Evolutionary conservation across 2,329 filamentous ascomycete genomes (phyloP).

Genomic region (Fusarium sp.): DNA sequence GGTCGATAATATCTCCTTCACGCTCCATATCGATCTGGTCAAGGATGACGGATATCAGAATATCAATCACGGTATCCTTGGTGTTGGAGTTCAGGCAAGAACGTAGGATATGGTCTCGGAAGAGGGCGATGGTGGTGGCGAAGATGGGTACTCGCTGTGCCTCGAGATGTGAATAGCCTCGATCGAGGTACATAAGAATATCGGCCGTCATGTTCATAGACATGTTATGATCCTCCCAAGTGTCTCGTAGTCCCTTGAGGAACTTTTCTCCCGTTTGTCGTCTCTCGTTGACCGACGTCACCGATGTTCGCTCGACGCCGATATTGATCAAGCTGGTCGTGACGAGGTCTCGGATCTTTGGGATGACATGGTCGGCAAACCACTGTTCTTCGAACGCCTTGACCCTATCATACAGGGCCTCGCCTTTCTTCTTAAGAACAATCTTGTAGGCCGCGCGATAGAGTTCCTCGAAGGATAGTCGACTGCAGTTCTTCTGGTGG

Average conservation of each 20-base stretch:
- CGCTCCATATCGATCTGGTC: conserved; percentile 94
- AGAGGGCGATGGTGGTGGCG: conserved; percentile 82
- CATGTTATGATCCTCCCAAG: conserved; percentile 88
- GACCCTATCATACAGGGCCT: conserved; percentile 80
- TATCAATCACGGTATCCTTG: conserved; percentile 67
- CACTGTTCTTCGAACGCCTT: conserved; percentile 82
- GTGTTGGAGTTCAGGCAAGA: conserved; percentile 59
- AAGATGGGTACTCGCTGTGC: conserved; percentile 78
- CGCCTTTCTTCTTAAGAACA: conserved; percentile 85
- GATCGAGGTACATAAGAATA: conserved; percentile 97
- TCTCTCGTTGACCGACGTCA: conserved; percentile 77
- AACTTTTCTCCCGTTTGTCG: conserved; percentile 84
- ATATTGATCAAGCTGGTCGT: conserved; percentile 69
- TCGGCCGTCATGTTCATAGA: conserved; percentile 98
- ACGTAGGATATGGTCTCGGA: conserved; percentile 83
- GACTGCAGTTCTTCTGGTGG: conserved; percentile 88
- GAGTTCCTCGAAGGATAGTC: conserved; percentile 91
- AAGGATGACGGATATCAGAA: conserved; percentile 82
- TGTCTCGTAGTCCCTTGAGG: conserved; percentile 74
- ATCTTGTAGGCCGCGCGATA: conserved; percentile 96
- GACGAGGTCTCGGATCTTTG: conserved; percentile 73
- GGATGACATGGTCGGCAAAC: conserved; percentile 77
- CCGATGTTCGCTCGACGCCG: conserved; percentile 63
- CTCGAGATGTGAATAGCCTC: conserved; percentile 75
- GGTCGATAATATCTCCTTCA: conserved; percentile 87